A percentile compares a stretch with the other conserved stretches of the same genome.
These are phyloP conservation scores for Fusarium pseudonygamai DNA, from an alignment of 2,329 filamentous ascomycete genomes.

Conservation along the genomic window DNA sequence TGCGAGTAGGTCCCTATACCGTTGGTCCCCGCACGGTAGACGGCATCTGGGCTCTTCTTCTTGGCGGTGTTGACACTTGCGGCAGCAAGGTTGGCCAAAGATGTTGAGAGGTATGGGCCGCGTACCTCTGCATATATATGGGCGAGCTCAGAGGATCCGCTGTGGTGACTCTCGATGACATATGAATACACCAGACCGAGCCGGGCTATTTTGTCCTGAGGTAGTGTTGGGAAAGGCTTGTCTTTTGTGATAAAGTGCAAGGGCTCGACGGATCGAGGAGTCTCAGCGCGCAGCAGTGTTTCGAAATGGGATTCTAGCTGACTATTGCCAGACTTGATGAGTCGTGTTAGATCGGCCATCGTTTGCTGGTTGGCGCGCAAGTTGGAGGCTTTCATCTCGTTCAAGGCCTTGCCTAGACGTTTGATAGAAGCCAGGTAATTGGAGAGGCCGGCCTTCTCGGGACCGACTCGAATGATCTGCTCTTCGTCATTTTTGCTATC, in stretches of 20 bases:
- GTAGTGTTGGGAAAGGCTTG: constrained; percentile 81
- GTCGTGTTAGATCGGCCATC: constrained; percentile 78
- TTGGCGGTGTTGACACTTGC: constrained; percentile 86
- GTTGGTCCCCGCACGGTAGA: constrained; percentile 89
- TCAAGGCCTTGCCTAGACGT: constrained; percentile 84
- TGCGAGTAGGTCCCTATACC: constrained; percentile 90
- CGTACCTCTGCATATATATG: constrained; percentile 87
- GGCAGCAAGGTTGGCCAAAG: constrained; percentile 84
- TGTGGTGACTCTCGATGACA: constrained; percentile 69
- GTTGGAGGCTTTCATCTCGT: constrained; percentile 89
- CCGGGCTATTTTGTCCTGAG: constrained; percentile 78
- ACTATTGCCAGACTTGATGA: constrained; percentile 81
- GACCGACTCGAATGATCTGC: constrained; percentile 87
- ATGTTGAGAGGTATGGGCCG: constrained; percentile 84
- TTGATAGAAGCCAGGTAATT: constrained; percentile 92
- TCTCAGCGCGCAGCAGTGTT: constrained; percentile 77
- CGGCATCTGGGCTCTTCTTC: constrained; percentile 81
- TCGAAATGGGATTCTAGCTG: constrained; percentile 89
- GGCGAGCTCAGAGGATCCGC: constrained; percentile 69
- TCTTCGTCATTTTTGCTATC: constrained; percentile 94
- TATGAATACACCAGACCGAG: constrained; percentile 83
- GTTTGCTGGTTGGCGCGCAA: constrained; percentile 91
- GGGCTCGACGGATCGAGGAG: constrained; percentile 84
- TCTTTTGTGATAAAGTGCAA: constrained; percentile 93
- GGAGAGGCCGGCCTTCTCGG: constrained; percentile 80